Evolutionary conservation across 2,329 filamentous ascomycete genomes (phyloP).

Genomic region (Botrytis squamosa): DNA sequence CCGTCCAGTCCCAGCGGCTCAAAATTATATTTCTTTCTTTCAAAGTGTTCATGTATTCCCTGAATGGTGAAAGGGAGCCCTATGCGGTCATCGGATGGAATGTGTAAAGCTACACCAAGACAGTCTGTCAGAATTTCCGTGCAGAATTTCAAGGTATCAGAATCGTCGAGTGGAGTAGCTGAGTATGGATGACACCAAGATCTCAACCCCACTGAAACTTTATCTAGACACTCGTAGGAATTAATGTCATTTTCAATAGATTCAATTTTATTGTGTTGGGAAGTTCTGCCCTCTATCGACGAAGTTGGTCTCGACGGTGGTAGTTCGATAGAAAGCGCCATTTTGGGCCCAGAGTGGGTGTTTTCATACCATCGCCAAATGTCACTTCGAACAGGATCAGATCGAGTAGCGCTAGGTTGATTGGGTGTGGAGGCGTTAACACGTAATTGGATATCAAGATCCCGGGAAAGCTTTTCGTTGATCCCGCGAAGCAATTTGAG

Average conservation of each 20-base stretch:
- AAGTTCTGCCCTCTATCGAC: not conserved
- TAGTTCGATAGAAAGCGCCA: no score
- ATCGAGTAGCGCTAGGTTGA: no score
- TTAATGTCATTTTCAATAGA: not conserved
- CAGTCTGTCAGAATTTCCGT: no score
- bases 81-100: no score
- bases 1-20: no score
- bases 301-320: not conserved
- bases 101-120: no score
- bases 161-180: not conserved
- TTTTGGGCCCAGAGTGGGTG: no score
- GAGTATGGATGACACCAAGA: not conserved
- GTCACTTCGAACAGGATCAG: no score
- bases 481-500: not conserved
- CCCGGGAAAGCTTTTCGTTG: not conserved
- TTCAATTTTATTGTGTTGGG: not conserved
- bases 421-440: not conserved
- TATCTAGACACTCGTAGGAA: not conserved
- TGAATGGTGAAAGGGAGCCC: no score
- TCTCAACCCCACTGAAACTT: rapidly evolving
- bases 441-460: not conserved
- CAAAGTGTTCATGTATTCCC: no score
- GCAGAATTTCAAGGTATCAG: no score
- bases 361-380: not conserved
- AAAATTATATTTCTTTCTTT: no score